Conservation (phyloP, 192 early-diverging fungal genomes). For the Linnemannia elongata region DNA sequence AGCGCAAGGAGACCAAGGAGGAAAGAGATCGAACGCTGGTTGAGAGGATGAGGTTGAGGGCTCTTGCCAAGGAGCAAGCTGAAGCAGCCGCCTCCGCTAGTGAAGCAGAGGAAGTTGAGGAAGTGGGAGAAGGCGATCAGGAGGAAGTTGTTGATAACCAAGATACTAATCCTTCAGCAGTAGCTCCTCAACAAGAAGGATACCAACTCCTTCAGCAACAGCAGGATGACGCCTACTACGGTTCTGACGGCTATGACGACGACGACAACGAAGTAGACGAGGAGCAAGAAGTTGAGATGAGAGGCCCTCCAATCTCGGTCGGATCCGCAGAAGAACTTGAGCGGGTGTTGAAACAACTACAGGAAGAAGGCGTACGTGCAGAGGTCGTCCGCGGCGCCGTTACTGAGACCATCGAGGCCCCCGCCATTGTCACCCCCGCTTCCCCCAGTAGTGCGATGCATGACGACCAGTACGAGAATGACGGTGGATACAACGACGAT, state of each 20-base stretch:
- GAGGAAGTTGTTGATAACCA: neutral
- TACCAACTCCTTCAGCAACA: neutral
- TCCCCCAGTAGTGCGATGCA: neutral
- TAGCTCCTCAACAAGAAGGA: neutral
- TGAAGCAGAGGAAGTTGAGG: neutral
- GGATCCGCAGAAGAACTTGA: slow-evolving; percentile 17
- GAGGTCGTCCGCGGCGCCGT: slow-evolving; percentile 18
- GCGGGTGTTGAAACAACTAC: neutral
- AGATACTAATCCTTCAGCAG: neutral
- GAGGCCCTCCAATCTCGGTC: slow-evolving; percentile 12
- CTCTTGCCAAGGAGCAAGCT: neutral
- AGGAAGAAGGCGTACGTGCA: slow-evolving; percentile 19
- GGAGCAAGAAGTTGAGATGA: neutral
- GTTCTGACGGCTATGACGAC: neutral
- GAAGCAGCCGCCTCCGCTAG: neutral
- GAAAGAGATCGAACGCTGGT: neutral
- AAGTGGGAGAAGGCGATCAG: neutral
- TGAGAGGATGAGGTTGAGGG: neutral
- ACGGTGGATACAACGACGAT: neutral
- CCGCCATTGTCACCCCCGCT: neutral
- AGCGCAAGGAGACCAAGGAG: neutral
- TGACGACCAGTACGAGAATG: neutral
- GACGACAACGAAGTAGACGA: neutral
- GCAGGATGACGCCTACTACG: neutral
- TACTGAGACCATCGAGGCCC: slow-evolving; percentile 6